These are phyloP conservation scores for Aureobasidium melanogenum DNA, from an alignment of 2,329 filamentous ascomycete genomes.

Conservation along the genomic window DNA sequence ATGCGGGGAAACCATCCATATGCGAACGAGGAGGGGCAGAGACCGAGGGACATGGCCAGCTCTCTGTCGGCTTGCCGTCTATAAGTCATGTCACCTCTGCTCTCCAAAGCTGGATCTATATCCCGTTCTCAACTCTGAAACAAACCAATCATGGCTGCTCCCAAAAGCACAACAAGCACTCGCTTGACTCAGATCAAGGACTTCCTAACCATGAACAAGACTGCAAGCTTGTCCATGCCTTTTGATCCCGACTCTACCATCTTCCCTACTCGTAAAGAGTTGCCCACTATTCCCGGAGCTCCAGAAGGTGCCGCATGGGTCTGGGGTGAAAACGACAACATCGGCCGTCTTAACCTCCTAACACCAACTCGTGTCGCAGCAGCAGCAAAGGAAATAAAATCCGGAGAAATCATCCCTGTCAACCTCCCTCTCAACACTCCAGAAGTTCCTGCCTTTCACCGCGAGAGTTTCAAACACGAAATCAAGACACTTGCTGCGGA, in stretches of 20 bases:
- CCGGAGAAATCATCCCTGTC: slow-evolving; percentile 47
- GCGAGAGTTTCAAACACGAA: slow-evolving; percentile 45
- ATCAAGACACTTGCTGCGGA: slow-evolving; percentile 38
- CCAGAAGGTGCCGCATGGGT: slow-evolving; percentile 51
- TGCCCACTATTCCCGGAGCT: slow-evolving; percentile 43
- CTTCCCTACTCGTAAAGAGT: slow-evolving; percentile 46
- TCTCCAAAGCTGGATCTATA: not conserved
- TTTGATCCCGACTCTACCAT: slow-evolving; percentile 45
- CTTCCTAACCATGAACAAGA: slow-evolving; percentile 37
- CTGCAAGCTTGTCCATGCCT: slow-evolving; percentile 36
- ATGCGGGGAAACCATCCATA: not conserved
- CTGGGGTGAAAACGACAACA: slow-evolving; percentile 49
- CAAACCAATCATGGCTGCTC: slow-evolving; percentile 25
- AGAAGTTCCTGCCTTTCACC: slow-evolving; percentile 40
- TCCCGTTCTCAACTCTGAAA: not conserved
- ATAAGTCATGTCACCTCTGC: not conserved
- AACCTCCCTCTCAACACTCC: slow-evolving; percentile 48
- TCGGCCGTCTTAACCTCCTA: slow-evolving; percentile 21
- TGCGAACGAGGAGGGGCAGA: not conserved
- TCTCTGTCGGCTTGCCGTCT: not conserved
- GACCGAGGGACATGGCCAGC: not conserved
- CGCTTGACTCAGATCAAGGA: slow-evolving; percentile 37
- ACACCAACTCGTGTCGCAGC: slow-evolving; percentile 38
- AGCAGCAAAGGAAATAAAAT: slow-evolving; percentile 44
- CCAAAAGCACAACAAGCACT: slow-evolving; percentile 25